A percentile compares a stretch with the other conserved stretches of the same genome.
Evolutionary conservation across 805 yeast species (phyloP).

Genomic region (Ogataea polymorpha): DNA sequence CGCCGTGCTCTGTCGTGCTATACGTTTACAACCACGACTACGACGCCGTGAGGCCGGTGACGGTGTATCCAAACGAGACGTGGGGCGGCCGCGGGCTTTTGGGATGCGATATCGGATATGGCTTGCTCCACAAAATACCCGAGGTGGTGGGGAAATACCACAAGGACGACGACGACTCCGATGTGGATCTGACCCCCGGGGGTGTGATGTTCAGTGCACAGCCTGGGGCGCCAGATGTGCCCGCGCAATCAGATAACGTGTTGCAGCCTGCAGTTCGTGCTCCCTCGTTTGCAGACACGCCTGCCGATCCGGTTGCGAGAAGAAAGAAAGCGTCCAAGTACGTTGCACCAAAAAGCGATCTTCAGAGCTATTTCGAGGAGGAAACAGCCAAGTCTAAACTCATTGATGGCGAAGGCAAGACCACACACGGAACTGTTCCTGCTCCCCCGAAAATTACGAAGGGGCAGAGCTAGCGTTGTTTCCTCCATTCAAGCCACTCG

Average conservation of each 20-base stretch:
- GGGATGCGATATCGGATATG: conserved; percentile 96
- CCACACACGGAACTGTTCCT: conserved; percentile 26
- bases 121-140: conserved; percentile 73
- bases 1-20: conserved; percentile 41
- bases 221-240: conserved; percentile 1
- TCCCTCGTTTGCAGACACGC: conserved; percentile 18
- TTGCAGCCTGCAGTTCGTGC: conserved; percentile 24
- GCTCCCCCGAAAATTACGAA: conserved; percentile 34
- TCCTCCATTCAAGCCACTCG: conserved; percentile 28
- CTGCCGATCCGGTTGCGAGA: conserved; percentile 12
- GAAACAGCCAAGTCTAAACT: conserved; percentile 40
- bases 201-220: conserved; percentile 20
- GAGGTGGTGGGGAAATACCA: conserved; percentile 49
- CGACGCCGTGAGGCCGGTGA: conserved; percentile 82
- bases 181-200: conserved; percentile 23
- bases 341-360: conserved; percentile 22
- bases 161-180: conserved; percentile 18
- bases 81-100: conserved; percentile 85
- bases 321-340: conserved; percentile 17
- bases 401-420: conserved; percentile 34
- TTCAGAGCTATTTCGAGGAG: conserved; percentile 39
- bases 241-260: conserved; percentile 14
- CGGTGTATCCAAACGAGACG: conserved; percentile 63
- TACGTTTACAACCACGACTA: conserved; percentile 87
- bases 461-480: conserved; percentile 4